Conservation (phyloP, 306 rosid species). For the Potentilla sterilis region DNA sequence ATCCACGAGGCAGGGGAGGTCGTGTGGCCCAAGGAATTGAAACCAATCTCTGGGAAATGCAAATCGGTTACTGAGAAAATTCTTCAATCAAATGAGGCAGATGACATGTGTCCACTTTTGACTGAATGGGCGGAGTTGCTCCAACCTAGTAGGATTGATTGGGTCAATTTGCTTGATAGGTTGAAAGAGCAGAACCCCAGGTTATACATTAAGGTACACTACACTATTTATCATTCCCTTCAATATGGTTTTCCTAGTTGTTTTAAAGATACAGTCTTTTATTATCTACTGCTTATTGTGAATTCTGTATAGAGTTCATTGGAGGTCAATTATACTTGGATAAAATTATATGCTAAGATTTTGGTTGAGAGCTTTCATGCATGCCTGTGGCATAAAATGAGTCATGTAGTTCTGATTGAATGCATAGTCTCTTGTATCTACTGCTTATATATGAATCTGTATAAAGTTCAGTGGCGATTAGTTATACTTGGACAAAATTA, state of each 20-base stretch:
- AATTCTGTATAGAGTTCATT: not conserved
- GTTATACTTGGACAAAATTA: no score
- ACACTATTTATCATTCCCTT: not conserved
- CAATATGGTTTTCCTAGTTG: not conserved
- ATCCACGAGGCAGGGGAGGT: slow-evolving; percentile 59
- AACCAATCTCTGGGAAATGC: slow-evolving; percentile 65
- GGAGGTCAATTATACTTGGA: not conserved
- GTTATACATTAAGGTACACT: slow-evolving; percentile 66
- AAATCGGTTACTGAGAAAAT: slow-evolving; percentile 58
- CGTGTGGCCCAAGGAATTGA: slow-evolving; percentile 67
- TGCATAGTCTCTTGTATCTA: no score
- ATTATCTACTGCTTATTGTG: not conserved
- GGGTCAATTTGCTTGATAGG: slow-evolving; percentile 64
- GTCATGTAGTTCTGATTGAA: not conserved
- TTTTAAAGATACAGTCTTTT: not conserved
- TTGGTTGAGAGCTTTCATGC: not conserved
- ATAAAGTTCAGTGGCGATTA: no score
- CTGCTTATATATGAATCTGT: no score
- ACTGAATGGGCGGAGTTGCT: slow-evolving; percentile 79
- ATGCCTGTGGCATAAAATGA: not conserved
- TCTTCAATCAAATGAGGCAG: slow-evolving; percentile 43
- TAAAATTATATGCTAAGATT: not conserved
- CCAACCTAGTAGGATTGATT: slow-evolving; percentile 70
- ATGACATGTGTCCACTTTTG: slow-evolving; percentile 50
- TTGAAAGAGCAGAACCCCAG: slow-evolving; percentile 51